These are phyloP conservation scores for Pleurotus sapidus DNA, from an alignment of 768 basidiomycete genomes.

Conservation along the genomic window DNA sequence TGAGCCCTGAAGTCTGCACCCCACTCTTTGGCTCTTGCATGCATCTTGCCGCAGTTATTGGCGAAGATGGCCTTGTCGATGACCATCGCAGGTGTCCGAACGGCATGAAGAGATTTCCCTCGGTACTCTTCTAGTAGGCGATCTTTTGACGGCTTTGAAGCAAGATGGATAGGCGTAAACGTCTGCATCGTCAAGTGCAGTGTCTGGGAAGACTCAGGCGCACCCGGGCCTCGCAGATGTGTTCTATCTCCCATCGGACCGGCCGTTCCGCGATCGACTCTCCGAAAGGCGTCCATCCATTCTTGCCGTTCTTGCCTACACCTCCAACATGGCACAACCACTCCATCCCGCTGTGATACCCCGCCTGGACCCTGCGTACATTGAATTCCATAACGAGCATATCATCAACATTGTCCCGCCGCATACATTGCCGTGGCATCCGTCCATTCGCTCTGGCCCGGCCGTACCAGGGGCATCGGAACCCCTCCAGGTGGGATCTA, in stretches of 20 bases:
- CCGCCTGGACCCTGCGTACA: constrained; percentile 65
- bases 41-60: constrained; percentile 73
- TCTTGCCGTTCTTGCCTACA: neutral
- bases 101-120: constrained; percentile 48
- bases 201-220: neutral
- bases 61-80: constrained; percentile 74
- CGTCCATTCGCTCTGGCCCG: constrained; percentile 47
- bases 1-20: constrained; percentile 77
- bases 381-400: constrained; percentile 54
- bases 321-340: constrained; percentile 31
- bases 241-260: neutral
- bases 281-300: neutral
- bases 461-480: constrained; percentile 55
- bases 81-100: constrained; percentile 77
- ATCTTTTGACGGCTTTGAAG: constrained; percentile 42
- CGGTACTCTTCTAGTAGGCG: constrained; percentile 52
- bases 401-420: constrained; percentile 44
- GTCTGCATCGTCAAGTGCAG: constrained; percentile 32
- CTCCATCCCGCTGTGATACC: constrained; percentile 60
- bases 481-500: constrained; percentile 53
- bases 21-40: constrained; percentile 59
- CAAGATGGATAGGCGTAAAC: constrained; percentile 39
- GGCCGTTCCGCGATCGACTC: neutral
- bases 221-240: neutral
- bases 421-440: constrained; percentile 63